These are phyloP conservation scores for Gossypium gossypioides DNA, from an alignment of 441 rosid species.

Conservation along the genomic window DNA sequence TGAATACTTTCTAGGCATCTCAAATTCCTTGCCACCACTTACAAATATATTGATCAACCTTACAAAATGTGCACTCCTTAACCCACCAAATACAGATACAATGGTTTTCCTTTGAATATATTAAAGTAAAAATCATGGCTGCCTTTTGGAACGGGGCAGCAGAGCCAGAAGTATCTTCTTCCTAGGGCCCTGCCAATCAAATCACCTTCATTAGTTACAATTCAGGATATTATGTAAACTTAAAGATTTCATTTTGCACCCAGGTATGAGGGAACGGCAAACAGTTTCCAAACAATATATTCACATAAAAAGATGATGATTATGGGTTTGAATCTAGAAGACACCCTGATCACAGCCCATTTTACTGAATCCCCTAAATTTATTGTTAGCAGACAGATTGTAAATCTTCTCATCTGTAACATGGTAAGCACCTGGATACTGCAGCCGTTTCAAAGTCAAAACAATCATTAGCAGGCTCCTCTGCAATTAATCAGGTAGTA, in stretches of 20 bases:
- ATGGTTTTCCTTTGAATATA: background rate
- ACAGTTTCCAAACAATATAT: background rate
- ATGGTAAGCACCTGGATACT: background rate
- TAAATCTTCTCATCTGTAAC: background rate
- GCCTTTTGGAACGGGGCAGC: conserved; percentile 43
- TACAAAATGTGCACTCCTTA: background rate
- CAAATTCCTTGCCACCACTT: conserved; percentile 11
- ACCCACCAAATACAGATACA: conserved; percentile 3
- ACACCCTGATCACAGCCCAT: background rate
- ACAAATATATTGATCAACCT: background rate
- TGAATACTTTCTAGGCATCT: conserved; percentile 8
- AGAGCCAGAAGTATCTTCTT: conserved; percentile 81
- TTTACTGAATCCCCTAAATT: background rate
- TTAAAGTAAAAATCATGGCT: conserved; percentile 18
- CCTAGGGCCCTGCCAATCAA: conserved; percentile 73
- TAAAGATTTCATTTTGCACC: background rate
- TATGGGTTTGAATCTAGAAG: background rate
- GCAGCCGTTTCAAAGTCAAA: background rate
- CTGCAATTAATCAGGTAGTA: background rate
- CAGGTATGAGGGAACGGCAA: background rate
- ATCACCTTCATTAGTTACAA: background rate
- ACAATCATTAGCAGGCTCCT: background rate
- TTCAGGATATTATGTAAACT: background rate
- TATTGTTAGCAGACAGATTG: background rate
- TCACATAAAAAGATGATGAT: background rate